Evolutionary conservation across 768 basidiomycete genomes (phyloP).

Genomic region (Sarcomyxa edulis): DNA sequence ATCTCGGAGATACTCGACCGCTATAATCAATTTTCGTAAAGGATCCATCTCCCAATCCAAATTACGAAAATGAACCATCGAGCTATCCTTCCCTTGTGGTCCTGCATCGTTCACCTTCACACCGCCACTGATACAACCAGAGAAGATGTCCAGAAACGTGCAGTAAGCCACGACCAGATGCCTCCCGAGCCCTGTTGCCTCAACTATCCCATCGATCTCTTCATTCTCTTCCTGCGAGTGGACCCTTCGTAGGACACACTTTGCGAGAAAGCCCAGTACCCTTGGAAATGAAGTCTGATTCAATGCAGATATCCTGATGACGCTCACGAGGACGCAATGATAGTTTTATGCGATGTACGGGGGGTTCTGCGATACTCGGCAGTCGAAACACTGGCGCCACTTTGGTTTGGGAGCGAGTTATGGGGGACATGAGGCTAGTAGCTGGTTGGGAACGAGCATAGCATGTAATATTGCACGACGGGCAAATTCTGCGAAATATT

Average conservation of each 20-base stretch:
- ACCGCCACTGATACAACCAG: slow-evolving; percentile 33
- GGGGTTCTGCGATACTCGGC: no score
- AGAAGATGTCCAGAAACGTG: slow-evolving; percentile 33
- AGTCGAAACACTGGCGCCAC: no score
- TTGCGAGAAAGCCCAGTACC: slow-evolving; percentile 18
- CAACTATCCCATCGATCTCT: slow-evolving; percentile 26
- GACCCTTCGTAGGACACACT: slow-evolving; percentile 20
- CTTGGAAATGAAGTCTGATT: slow-evolving; percentile 16
- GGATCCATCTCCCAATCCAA: slow-evolving; percentile 35
- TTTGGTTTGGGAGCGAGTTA: no score
- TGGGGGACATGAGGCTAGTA: no score
- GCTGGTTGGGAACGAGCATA: no score
- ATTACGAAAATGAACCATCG: slow-evolving; percentile 30
- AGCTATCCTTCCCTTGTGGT: slow-evolving; percentile 6
- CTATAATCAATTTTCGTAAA: slow-evolving; percentile 26
- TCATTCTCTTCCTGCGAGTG: slow-evolving; percentile 24
- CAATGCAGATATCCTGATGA: slow-evolving; percentile 23
- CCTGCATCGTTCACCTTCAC: slow-evolving; percentile 18
- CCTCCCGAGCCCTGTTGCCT: slow-evolving; percentile 18
- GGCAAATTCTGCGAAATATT: no score
- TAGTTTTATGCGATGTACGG: slow-evolving; percentile 27
- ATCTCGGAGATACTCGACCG: slow-evolving; percentile 26
- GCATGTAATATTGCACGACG: no score
- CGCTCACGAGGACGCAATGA: slow-evolving; percentile 23
- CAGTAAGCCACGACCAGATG: slow-evolving; percentile 32